phyloP scores from a whole-genome alignment of 352 stramenopile species.

The Hyaloperonospora brassicae region DNA sequence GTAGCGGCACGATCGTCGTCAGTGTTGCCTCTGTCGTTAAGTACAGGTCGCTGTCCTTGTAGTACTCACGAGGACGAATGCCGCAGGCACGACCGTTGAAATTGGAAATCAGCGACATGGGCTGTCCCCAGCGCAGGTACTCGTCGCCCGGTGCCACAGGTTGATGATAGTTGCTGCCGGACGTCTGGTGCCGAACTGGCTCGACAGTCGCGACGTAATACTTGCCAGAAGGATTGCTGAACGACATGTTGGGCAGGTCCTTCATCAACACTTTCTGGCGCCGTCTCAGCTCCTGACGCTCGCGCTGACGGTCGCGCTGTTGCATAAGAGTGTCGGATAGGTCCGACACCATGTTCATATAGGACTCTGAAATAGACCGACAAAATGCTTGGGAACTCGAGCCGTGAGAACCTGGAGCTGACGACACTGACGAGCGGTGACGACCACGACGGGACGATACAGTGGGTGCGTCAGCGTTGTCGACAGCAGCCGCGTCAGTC shows the following conservation, averaged over 20 bases:
- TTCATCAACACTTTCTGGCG: constrained; percentile 48
- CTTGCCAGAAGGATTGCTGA: constrained; percentile 41
- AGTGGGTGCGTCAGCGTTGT: constrained; percentile 4
- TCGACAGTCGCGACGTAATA: constrained; percentile 54
- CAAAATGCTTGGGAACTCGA: constrained; percentile 26
- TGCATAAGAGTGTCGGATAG: constrained; percentile 35
- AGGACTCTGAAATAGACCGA: constrained; percentile 38
- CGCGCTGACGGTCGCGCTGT: constrained; percentile 36
- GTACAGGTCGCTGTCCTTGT: constrained; percentile 70
- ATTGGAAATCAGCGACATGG: constrained; percentile 48
- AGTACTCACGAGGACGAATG: constrained; percentile 63
- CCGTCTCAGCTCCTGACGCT: constrained; percentile 41
- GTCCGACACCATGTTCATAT: constrained; percentile 34
- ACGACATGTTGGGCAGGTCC: constrained; percentile 73
- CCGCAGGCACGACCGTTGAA: constrained; percentile 50
- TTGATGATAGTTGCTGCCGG: constrained; percentile 25
- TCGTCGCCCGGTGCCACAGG: constrained; percentile 23
- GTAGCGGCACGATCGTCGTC: constrained; percentile 57
- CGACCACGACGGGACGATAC: constrained; percentile 22
- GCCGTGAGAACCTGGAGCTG: constrained; percentile 14
- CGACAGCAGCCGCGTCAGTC: constrained; percentile 8
- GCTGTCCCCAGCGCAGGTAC: constrained; percentile 55
- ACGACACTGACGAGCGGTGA: constrained; percentile 37
- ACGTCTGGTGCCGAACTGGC: constrained; percentile 31
- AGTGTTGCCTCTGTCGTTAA: constrained; percentile 52